These are phyloP conservation scores for Phytophthora rubi DNA, from an alignment of 352 stramenopile genomes.

Conservation along the genomic window DNA sequence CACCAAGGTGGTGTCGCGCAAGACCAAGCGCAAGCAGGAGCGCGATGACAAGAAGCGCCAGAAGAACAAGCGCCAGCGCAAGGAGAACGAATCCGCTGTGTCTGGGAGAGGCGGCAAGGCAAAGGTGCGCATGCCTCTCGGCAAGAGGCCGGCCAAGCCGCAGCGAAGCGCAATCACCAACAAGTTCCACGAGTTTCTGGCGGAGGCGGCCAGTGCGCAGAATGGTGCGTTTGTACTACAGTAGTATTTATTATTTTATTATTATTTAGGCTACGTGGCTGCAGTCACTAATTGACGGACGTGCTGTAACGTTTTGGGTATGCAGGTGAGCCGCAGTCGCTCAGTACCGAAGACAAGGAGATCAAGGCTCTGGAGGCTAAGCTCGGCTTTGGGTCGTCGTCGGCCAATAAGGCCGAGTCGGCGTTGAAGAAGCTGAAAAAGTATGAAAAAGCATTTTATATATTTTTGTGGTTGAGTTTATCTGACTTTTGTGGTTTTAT, in stretches of 20 bases:
- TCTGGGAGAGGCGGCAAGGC: slow-evolving; percentile 7
- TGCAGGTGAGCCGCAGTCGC: slow-evolving; percentile 31
- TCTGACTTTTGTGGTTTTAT: slow-evolving; percentile 20
- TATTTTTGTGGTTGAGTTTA: background rate
- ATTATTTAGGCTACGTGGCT: background rate
- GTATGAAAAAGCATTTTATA: slow-evolving; percentile 31
- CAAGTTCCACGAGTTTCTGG: slow-evolving; percentile 82
- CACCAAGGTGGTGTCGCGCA: slow-evolving; percentile 51
- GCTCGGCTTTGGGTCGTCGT: slow-evolving; percentile 50
- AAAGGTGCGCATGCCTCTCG: slow-evolving; percentile 2
- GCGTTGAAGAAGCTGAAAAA: slow-evolving; percentile 75
- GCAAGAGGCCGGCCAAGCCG: slow-evolving; percentile 22
- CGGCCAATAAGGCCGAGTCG: slow-evolving; percentile 45
- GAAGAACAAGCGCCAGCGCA: slow-evolving; percentile 67
- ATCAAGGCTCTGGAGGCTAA: slow-evolving; percentile 83
- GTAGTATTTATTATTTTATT: background rate
- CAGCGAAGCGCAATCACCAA: slow-evolving; percentile 53
- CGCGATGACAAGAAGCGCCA: slow-evolving; percentile 81
- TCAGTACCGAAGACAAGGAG: slow-evolving; percentile 58
- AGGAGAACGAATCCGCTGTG: slow-evolving; percentile 15
- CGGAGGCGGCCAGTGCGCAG: slow-evolving; percentile 55
- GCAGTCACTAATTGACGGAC: background rate
- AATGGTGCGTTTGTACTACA: background rate
- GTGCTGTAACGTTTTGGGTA: background rate
- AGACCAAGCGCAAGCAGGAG: slow-evolving; percentile 82